Base-by-base conservation (phyloP, 495 filamentous ascomycete genomes). In the Clavariopsis aquatica region DNA sequence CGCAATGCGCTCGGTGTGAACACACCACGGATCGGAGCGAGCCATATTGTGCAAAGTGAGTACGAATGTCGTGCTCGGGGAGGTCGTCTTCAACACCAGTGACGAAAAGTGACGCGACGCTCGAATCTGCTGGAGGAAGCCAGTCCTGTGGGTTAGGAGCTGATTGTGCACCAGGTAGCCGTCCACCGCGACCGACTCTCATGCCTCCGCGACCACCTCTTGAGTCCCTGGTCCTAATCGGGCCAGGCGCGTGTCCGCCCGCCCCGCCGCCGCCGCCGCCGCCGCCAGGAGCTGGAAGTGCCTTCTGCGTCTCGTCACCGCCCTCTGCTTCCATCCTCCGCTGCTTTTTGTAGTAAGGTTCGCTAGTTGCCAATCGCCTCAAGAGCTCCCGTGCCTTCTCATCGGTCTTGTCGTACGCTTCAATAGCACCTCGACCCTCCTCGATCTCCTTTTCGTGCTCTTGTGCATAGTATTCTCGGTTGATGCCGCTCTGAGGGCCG, bases 1-100 rank as follows among this genome's bases (percentile, higher is more conserved):
- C 94, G 70, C 91, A 96, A 72, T 97, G 95, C 8, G 94, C 90
- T 75, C 96, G 93, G 75, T 98, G 94, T 13, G 92, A 95, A 75
- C 95, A 96, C 51, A 98, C 87, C 20, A 98, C 73, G 2, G 90
- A 94, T 58, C 93, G 90, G 55, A 98, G 85, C 68, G 87, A 85
- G 52, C 94, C 94, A 67, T 91, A 96, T 38, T 87, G 83, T 27
- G 87, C 82, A 78, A 98, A 98, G 80, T 94, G 94, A 7, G 90
- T 87, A 19, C 95, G 89, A 41, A 98, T 80, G 64, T 89, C 87
- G 76, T 93, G 87, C 73, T 98, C 94, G 15, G 94, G 92, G 3
- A 98, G 82, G 69, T 98, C 94, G 74, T 98, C 94, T 74, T 98
- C 94, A 13, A 98, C 88, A 20, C 94, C 94, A 0, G 93, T 98